A percentile compares a stretch with the other conserved stretches of the same genome.
Conservation (phyloP, 1,139 yeast species). For the Eremothecium sinecaudum region DNA sequence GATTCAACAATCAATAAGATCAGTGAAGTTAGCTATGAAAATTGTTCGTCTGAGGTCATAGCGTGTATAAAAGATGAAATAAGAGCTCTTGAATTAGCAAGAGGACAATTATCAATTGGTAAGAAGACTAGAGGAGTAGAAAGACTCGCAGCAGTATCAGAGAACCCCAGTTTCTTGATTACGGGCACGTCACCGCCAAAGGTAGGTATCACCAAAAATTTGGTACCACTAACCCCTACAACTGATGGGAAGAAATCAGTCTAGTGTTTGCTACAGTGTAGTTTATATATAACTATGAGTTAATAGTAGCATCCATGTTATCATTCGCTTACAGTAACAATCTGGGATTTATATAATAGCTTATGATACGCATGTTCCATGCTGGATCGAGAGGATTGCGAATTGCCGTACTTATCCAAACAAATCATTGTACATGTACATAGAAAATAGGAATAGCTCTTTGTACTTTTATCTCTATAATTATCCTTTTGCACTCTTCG, state of each 20-base stretch:
- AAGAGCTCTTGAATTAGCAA: conserved; percentile 17
- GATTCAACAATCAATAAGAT: conserved; percentile 11
- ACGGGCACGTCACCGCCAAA: conserved; percentile 29
- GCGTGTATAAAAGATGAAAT: conserved; percentile 18
- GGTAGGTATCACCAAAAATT: conserved; percentile 20
- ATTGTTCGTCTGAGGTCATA: conserved; percentile 10
- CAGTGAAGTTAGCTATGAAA: conserved; percentile 7
- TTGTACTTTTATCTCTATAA: too few species aligned
- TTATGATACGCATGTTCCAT: too few species aligned
- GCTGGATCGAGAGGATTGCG: too few species aligned
- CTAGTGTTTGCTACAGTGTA: too few species aligned
- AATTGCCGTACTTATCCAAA: too few species aligned
- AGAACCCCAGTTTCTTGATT: conserved; percentile 13
- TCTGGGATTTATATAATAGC: too few species aligned
- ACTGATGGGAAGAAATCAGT: conserved; percentile 1
- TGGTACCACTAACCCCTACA: conserved; percentile 1
- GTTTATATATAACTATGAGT: not conserved
- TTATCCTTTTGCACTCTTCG: too few species aligned
- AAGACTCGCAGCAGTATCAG: not conserved
- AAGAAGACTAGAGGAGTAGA: conserved; percentile 3
- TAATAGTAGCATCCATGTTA: not conserved
- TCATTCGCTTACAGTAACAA: too few species aligned
- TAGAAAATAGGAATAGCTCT: too few species aligned
- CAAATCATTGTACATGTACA: too few species aligned
- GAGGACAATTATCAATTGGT: conserved; percentile 11